A percentile compares a stretch with the other conserved stretches of the same genome.
These are phyloP conservation scores for Margaritispora aquatica DNA, from an alignment of 495 filamentous ascomycete genomes.

Conservation along the genomic window DNA sequence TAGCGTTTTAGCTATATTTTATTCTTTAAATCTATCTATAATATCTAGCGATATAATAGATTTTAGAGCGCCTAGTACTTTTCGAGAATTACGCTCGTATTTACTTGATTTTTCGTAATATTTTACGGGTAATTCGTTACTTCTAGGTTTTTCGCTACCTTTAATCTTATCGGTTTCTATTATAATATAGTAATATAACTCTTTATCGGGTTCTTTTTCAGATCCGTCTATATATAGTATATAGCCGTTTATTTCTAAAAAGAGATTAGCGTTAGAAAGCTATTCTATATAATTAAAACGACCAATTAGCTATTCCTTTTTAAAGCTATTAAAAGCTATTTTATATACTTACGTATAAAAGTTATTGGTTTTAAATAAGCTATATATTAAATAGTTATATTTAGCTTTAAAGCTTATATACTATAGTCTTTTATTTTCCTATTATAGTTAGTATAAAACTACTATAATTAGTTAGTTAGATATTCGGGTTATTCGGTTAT, in stretches of 20 bases:
- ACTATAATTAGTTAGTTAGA: too few relatives aligned
- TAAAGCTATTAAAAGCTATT: too few relatives aligned
- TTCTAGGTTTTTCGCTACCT: neutral
- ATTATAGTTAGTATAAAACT: too few relatives aligned
- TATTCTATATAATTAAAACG: too few relatives aligned
- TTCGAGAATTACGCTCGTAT: neutral
- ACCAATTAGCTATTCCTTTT: too few relatives aligned
- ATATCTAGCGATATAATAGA: slow-evolving; percentile 6
- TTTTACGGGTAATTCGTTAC: neutral
- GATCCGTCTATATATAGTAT: slow-evolving; percentile 1
- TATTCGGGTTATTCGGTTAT: too few relatives aligned
- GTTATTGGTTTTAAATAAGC: too few relatives aligned
- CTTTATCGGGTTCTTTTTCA: neutral
- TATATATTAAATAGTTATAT: too few relatives aligned
- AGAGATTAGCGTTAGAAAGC: too few relatives aligned
- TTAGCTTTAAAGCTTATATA: too few relatives aligned
- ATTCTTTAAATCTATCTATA: slow-evolving; percentile 1
- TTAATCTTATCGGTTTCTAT: neutral
- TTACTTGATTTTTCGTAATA: neutral
- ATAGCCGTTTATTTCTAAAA: slow-evolving; percentile 6
- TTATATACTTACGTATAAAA: too few relatives aligned
- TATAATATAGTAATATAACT: neutral
- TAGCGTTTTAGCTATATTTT: neutral
- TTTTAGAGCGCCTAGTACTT: slow-evolving; percentile 1
- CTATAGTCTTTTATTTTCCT: too few relatives aligned